Conservation (phyloP, 805 yeast genomes). For the Lipomyces starkeyi region DNA sequence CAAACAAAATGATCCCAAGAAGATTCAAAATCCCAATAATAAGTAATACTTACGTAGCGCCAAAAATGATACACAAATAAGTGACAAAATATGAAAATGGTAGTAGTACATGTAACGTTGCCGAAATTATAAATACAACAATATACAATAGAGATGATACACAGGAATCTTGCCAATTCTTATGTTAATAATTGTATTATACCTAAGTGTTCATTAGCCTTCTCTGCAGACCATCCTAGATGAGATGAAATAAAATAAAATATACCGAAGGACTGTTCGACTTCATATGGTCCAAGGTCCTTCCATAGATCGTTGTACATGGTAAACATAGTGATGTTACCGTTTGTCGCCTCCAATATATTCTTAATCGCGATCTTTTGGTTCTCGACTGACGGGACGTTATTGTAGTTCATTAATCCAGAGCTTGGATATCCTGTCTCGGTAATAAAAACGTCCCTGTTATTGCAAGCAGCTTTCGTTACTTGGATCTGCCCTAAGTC, state of each 20-base stretch:
- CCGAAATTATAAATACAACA: not conserved
- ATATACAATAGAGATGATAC: not conserved
- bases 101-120: not conserved
- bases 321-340: constrained; percentile 73
- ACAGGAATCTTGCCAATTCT: not conserved
- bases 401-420: constrained; percentile 78
- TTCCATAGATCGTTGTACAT: constrained; percentile 91
- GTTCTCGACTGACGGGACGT: constrained; percentile 78
- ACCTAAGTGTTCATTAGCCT: not conserved
- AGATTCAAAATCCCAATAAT: not conserved
- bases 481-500: constrained; percentile 65
- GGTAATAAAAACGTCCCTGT: constrained; percentile 68
- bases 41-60: not conserved
- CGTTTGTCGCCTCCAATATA: constrained; percentile 60
- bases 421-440: constrained; percentile 97
- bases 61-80: not conserved
- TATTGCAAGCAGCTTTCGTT: constrained; percentile 62
- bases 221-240: not conserved
- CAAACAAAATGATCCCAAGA: not conserved
- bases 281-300: constrained; percentile 76
- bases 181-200: not conserved
- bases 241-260: not conserved
- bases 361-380: constrained; percentile 65
- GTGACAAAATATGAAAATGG: not conserved
- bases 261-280: constrained; percentile 84